A percentile compares a stretch with the other conserved stretches of the same genome.
Conservation (phyloP, 1,284 basidiomycete species). For the Marasmius tenuissimus region DNA sequence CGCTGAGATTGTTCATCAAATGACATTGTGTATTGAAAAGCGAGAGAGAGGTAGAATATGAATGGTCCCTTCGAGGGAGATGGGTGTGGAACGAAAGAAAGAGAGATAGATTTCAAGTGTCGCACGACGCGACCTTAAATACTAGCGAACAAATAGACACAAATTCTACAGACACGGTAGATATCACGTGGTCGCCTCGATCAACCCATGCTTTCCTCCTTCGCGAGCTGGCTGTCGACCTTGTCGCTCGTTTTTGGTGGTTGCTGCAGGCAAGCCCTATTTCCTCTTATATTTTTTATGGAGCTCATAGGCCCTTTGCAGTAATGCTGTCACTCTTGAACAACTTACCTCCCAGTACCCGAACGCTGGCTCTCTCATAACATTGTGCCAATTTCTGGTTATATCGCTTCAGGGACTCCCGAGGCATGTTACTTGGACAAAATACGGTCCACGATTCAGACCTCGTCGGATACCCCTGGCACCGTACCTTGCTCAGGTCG, state of each 20-base stretch:
- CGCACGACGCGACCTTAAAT: background rate
- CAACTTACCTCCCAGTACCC: constrained; percentile 65
- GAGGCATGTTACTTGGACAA: constrained; percentile 49
- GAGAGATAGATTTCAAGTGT: constrained; percentile 1
- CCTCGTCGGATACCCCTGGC: constrained; percentile 70
- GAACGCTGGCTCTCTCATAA: constrained; percentile 75
- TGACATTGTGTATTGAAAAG: constrained; percentile 15
- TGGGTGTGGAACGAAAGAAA: constrained; percentile 12
- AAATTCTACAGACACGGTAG: background rate
- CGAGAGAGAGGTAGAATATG: constrained; percentile 21
- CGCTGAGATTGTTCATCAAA: constrained; percentile 22
- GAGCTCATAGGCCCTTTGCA: constrained; percentile 24
- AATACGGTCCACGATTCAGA: constrained; percentile 49
- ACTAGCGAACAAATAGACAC: background rate
- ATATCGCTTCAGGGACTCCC: constrained; percentile 72
- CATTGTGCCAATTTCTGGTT: constrained; percentile 80
- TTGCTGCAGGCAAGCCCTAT: constrained; percentile 64
- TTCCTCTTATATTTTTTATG: constrained; percentile 12
- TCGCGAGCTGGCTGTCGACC: constrained; percentile 57
- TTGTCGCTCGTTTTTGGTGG: constrained; percentile 76
- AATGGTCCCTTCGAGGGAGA: constrained; percentile 17
- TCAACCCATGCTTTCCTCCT: background rate
- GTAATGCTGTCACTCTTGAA: constrained; percentile 74
- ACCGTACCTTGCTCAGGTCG: constrained; percentile 81
- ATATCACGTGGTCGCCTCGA: background rate